Conservation (phyloP, 2,329 filamentous ascomycete species). For the Fusarium annulatum region DNA sequence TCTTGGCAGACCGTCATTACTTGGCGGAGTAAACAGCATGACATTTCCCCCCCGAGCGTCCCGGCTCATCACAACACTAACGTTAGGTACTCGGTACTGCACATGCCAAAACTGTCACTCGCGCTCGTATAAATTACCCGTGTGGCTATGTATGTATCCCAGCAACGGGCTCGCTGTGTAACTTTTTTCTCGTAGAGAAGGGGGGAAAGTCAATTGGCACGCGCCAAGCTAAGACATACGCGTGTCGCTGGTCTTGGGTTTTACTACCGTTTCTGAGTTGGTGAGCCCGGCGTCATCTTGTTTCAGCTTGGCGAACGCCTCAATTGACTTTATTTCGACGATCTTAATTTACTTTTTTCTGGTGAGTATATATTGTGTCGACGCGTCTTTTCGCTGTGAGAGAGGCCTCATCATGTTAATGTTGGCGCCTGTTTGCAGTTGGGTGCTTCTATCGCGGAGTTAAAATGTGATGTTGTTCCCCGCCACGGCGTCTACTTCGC, state of each 20-base stretch:
- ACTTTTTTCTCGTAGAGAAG: background rate
- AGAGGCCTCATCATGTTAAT: background rate
- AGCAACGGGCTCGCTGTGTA: constrained; percentile 3
- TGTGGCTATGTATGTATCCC: background rate
- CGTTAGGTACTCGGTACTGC: too few species aligned
- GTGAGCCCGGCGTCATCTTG: constrained; percentile 1
- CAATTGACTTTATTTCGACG: background rate
- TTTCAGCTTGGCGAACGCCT: constrained; percentile 13
- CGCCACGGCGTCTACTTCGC: background rate
- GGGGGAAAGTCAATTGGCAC: constrained; percentile 1
- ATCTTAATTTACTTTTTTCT: background rate
- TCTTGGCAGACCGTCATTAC: constrained; percentile 30
- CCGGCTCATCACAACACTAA: background rate
- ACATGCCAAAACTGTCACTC: background rate
- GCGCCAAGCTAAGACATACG: constrained; percentile 18
- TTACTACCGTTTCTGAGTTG: constrained; percentile 2
- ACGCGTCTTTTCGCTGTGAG: background rate
- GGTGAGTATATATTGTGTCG: background rate
- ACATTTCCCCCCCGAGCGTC: constrained; percentile 16
- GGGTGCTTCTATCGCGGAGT: background rate
- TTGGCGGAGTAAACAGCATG: constrained; percentile 21
- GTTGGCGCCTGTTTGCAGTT: background rate
- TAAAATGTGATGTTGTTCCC: background rate
- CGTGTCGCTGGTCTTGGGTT: constrained; percentile 15
- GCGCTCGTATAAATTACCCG: background rate